These are phyloP conservation scores for Neurospora sp. DNA, from an alignment of 495 filamentous ascomycete genomes.

Conservation along the genomic window DNA sequence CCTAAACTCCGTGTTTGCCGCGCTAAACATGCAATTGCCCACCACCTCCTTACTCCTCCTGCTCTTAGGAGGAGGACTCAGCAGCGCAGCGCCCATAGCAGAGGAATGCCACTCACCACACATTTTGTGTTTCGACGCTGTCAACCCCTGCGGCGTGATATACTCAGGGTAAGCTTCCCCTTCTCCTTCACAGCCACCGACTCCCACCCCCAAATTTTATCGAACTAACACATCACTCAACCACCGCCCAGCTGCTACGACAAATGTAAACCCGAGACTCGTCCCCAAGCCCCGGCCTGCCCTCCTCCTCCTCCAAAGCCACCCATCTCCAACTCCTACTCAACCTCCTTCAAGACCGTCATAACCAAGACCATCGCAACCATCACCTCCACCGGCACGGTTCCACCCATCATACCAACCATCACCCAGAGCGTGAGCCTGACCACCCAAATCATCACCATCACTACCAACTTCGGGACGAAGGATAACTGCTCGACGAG, in stretches of 20 bases:
- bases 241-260: not conserved
- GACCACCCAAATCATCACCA: not conserved
- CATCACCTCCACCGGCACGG: not conserved
- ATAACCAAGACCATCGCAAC: not conserved
- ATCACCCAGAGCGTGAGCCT: not conserved
- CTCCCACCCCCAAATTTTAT: no score
- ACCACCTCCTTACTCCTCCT: not conserved
- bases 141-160: not conserved
- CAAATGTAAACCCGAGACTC: not conserved
- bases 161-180: not conserved
- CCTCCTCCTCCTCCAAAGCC: not conserved
- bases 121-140: not conserved
- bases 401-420: not conserved
- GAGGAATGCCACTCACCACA: not conserved
- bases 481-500: not conserved
- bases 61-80: not conserved
- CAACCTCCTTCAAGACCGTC: not conserved
- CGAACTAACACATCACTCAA: not conserved
- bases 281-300: not conserved
- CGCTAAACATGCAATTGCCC: not conserved
- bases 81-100: not conserved
- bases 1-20: not conserved
- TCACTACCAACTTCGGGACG: not conserved
- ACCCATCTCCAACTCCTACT: not conserved
- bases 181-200: not conserved